phyloP scores from a whole-genome alignment of 176 grass and related monocot genomes.

The Ensete ventricosum region DNA sequence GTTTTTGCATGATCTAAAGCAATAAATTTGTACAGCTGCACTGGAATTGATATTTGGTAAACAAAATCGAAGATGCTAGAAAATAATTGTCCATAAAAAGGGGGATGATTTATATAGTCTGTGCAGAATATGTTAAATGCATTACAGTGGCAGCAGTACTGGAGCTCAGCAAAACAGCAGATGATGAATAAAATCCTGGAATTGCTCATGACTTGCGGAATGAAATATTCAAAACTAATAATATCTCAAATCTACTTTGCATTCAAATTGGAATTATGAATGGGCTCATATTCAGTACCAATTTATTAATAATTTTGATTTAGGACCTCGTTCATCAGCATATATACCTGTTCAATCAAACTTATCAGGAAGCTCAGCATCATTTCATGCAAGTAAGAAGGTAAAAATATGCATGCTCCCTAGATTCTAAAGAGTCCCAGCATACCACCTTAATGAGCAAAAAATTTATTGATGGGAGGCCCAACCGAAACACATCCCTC shows the following conservation, averaged over 20 bases:
- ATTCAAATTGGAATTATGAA: not conserved
- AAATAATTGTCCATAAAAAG: no score
- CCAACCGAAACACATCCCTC: constrained; percentile 55
- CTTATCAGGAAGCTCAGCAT: not conserved
- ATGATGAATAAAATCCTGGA: not conserved
- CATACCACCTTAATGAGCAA: constrained; percentile 15
- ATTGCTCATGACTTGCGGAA: not conserved
- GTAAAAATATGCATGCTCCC: no score
- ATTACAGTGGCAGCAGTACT: not conserved
- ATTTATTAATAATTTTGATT: not conserved
- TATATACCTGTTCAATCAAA: not conserved
- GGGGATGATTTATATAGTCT: no score
- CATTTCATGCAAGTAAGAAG: no score
- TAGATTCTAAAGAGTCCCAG: no score
- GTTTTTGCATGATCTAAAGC: no score
- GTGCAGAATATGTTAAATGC: no score
- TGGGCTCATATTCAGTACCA: not conserved
- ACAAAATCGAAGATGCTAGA: no score
- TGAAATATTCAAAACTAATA: not conserved
- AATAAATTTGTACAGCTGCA: no score
- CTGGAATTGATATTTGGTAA: no score
- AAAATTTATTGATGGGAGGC: constrained; percentile 54
- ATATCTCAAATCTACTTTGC: not conserved
- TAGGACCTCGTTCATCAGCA: not conserved
- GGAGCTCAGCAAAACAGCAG: not conserved